A percentile compares a stretch with the other conserved stretches of the same genome.
Evolutionary conservation across 768 basidiomycete genomes (phyloP).

Genomic region (Boletus subparvulus): DNA sequence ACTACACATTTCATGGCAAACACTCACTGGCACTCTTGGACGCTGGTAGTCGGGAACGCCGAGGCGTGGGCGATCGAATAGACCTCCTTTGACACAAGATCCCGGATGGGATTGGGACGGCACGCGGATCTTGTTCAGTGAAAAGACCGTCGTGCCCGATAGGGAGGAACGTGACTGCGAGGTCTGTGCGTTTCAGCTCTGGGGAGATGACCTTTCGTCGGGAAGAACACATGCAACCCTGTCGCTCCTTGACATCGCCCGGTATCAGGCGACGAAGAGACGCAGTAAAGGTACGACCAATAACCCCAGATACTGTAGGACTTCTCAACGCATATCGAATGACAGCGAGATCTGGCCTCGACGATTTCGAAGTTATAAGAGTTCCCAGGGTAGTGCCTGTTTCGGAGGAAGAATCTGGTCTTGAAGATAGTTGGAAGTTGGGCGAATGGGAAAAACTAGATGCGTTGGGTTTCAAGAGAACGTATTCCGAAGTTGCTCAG

Average conservation of each 20-base stretch:
- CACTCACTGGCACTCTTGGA: not conserved
- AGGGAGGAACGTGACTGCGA: not conserved
- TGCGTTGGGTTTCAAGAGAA: constrained; percentile 8
- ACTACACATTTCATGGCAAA: not conserved
- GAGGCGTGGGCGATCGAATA: constrained; percentile 7
- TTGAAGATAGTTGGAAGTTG: constrained; percentile 3
- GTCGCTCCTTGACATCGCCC: constrained; percentile 11
- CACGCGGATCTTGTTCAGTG: constrained; percentile 5
- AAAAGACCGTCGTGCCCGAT: not conserved
- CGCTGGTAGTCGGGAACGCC: constrained; percentile 14
- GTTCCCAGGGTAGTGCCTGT: constrained; percentile 20
- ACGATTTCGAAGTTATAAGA: constrained; percentile 25
- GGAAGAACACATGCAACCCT: not conserved
- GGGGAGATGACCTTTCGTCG: not conserved
- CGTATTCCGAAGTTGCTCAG: constrained; percentile 27
- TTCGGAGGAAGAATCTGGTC: constrained; percentile 3
- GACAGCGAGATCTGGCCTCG: constrained; percentile 12
- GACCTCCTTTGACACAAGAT: constrained; percentile 15
- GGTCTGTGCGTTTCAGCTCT: not conserved
- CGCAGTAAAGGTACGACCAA: constrained; percentile 13
- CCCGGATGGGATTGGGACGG: constrained; percentile 28
- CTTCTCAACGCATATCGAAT: not conserved
- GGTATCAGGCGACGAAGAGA: not conserved
- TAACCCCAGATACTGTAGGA: not conserved
- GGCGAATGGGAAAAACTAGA: constrained; percentile 27